Conservation (phyloP, 306 rosid species). For the Fragaria iinumae region DNA sequence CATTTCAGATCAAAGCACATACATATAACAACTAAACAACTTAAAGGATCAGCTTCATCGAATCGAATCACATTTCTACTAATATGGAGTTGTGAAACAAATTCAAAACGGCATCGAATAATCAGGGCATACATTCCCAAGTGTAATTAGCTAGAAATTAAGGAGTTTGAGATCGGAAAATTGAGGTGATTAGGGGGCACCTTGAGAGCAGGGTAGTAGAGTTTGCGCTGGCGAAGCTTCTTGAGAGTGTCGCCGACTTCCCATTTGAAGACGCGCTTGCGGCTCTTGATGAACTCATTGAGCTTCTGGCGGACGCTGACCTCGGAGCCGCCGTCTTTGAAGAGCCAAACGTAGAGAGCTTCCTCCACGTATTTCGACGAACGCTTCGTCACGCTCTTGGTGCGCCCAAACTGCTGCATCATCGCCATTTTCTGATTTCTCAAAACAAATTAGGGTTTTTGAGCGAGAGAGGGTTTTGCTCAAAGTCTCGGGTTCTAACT, state of each 20-base stretch:
- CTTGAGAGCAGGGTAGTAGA: slow-evolving; percentile 80
- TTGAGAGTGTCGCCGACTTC: slow-evolving; percentile 81
- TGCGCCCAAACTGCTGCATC: slow-evolving; percentile 49
- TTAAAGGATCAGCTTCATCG: neutral
- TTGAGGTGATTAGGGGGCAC: slow-evolving; percentile 24
- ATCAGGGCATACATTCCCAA: neutral
- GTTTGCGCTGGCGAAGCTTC: slow-evolving; percentile 78
- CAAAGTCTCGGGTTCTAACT: too few species aligned
- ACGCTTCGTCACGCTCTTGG: slow-evolving; percentile 62
- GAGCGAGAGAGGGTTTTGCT: neutral
- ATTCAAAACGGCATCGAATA: neutral
- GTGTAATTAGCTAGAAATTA: neutral
- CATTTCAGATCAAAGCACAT: neutral
- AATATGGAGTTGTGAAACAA: neutral
- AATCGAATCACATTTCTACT: neutral
- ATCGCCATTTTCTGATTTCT: slow-evolving; percentile 48
- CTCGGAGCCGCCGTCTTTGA: slow-evolving; percentile 72
- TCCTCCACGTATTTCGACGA: slow-evolving; percentile 74
- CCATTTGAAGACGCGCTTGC: slow-evolving; percentile 88
- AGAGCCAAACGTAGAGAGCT: slow-evolving; percentile 64
- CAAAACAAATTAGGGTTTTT: slow-evolving; percentile 13
- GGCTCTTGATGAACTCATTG: slow-evolving; percentile 60
- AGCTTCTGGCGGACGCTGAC: slow-evolving; percentile 59
- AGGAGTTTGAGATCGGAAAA: neutral
- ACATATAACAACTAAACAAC: neutral